These are phyloP conservation scores for Microdochium nivale DNA, from an alignment of 2,329 filamentous ascomycete genomes.

Conservation along the genomic window DNA sequence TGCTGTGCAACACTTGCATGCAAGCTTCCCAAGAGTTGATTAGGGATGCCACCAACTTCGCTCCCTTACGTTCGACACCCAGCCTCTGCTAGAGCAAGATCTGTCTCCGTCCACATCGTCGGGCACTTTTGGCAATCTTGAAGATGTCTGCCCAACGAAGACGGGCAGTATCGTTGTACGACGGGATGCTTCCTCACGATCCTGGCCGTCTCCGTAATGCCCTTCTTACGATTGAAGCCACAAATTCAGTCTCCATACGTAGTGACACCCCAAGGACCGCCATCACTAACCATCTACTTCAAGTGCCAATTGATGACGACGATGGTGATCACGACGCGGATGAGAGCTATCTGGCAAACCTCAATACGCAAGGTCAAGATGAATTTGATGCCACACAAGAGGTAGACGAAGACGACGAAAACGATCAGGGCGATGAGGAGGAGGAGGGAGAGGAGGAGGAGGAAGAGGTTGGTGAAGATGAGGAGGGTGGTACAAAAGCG, in stretches of 20 bases:
- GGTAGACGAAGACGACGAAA: constrained; percentile 16
- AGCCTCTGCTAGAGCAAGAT: background rate
- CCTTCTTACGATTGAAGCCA: background rate
- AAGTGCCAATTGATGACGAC: constrained; percentile 4
- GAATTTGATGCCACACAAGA: constrained; percentile 10
- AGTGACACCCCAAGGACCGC: background rate
- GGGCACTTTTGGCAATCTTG: background rate
- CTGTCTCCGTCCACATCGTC: background rate
- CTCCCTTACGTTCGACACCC: too few species aligned
- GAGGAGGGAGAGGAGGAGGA: too few species aligned
- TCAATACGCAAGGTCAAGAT: constrained; percentile 9
- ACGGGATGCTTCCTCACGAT: background rate
- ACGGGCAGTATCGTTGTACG: background rate
- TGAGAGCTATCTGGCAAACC: constrained; percentile 5
- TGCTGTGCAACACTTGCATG: too few species aligned
- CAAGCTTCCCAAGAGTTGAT: too few species aligned
- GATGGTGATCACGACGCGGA: constrained; percentile 6
- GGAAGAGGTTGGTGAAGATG: constrained; percentile 20
- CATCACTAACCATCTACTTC: background rate
- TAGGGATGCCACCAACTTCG: too few species aligned
- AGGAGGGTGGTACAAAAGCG: constrained; percentile 12
- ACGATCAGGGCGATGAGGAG: too few species aligned
- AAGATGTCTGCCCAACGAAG: background rate
- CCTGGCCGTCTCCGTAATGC: background rate
- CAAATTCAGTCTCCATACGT: background rate